Percentiles rank a stretch among this genome's conserved stretches.
These are phyloP conservation scores for Abelmoschus esculentus DNA, from an alignment of 345 rosid genomes.

Conservation along the genomic window DNA sequence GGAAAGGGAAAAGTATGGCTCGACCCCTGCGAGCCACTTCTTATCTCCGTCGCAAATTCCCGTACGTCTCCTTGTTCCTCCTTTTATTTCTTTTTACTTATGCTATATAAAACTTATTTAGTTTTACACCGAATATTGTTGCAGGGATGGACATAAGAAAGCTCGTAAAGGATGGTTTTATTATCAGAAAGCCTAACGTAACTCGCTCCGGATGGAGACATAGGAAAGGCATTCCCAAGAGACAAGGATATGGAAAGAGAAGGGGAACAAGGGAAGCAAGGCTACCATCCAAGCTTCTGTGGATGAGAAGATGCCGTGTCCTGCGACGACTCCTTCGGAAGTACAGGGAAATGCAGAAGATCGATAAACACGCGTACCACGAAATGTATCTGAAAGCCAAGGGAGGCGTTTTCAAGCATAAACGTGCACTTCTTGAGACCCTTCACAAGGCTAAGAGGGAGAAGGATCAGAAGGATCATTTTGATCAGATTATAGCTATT, in stretches of 20 bases:
- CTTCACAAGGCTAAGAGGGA: constrained; percentile 28
- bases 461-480: constrained; percentile 19
- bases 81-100: neutral
- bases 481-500: constrained; percentile 32
- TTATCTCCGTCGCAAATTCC: constrained; percentile 11
- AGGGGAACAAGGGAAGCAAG: constrained; percentile 13
- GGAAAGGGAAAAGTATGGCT: constrained; percentile 12
- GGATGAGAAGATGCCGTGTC: constrained; percentile 5
- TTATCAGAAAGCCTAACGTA: neutral
- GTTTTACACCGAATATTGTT: too few species aligned
- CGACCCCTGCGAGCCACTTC: constrained; percentile 5
- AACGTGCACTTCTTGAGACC: constrained; percentile 30
- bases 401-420: constrained; percentile 33
- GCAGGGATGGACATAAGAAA: constrained; percentile 11
- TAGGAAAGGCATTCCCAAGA: neutral
- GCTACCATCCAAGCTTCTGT: constrained; percentile 3
- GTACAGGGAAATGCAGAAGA: constrained; percentile 34
- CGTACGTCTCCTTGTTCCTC: neutral
- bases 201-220: constrained; percentile 6
- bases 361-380: constrained; percentile 36
- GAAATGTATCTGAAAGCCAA: constrained; percentile 38
- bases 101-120: too few species aligned
- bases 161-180: constrained; percentile 1
- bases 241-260: constrained; percentile 11
- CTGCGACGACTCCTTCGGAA: constrained; percentile 12